Conservation (phyloP, 805 yeast genomes). For the Yamadazyma kitorensis region DNA sequence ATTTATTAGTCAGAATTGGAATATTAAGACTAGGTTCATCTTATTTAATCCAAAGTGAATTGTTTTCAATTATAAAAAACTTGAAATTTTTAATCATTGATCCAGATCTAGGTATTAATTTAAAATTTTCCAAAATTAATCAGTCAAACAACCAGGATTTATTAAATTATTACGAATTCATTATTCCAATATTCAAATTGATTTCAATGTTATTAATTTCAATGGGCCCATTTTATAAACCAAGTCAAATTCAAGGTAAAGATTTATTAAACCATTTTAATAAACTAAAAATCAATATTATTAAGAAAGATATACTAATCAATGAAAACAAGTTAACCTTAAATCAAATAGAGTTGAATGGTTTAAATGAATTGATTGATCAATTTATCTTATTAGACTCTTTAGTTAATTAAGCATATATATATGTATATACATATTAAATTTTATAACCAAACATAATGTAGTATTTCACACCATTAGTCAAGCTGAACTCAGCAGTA, state of each 20-base stretch:
- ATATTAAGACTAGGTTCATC: conserved; percentile 77
- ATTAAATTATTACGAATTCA: conserved; percentile 51
- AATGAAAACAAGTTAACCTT: conserved; percentile 24
- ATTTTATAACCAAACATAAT: too few relatives aligned
- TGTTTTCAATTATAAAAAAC: conserved; percentile 59
- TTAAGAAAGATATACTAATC: conserved; percentile 53
- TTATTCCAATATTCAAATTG: conserved; percentile 73
- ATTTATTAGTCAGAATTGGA: conserved; percentile 69
- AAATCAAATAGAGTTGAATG: conserved; percentile 28
- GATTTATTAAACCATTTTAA: conserved; percentile 51
- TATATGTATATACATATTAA: too few relatives aligned
- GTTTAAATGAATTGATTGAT: conserved; percentile 52
- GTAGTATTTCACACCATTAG: too few relatives aligned
- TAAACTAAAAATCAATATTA: conserved; percentile 55
- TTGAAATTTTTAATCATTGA: conserved; percentile 62
- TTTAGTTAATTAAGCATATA: conserved; percentile 27
- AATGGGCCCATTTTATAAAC: conserved; percentile 71
- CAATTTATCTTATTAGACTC: conserved; percentile 54
- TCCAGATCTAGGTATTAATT: conserved; percentile 72
- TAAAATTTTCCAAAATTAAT: conserved; percentile 26
- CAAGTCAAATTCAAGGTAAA: conserved; percentile 52
- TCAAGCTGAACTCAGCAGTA: too few relatives aligned
- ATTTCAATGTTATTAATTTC: conserved; percentile 65
- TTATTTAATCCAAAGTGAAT: conserved; percentile 68
- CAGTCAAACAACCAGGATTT: conserved; percentile 24